Evolutionary conservation across 345 rosid genomes (phyloP).

Genomic region (Alliaria petiolata): DNA sequence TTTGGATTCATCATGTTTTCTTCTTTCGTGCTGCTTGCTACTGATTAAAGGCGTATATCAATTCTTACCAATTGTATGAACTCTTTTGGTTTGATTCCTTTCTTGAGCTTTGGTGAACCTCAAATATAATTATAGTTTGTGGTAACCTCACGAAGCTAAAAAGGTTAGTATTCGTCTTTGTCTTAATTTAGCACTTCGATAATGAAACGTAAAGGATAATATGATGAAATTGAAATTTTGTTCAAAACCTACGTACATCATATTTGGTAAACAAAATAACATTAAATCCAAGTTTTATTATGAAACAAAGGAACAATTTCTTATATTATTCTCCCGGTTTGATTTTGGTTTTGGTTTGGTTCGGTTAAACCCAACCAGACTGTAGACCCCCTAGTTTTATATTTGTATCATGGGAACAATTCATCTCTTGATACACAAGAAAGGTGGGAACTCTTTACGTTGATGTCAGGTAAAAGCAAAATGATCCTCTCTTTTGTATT

Average conservation of each 20-base stretch:
- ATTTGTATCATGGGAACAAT: neutral
- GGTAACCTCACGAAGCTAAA: neutral
- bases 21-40: slow-evolving; percentile 9
- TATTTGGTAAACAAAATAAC: too few relatives aligned
- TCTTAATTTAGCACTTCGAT: neutral
- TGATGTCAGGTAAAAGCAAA: slow-evolving; percentile 10
- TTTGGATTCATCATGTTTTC: neutral
- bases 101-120: slow-evolving; percentile 4
- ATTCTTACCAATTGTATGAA: neutral
- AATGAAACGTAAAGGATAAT: neutral
- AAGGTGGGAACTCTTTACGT: slow-evolving; percentile 12
- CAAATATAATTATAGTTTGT: neutral
- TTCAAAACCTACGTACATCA: neutral
- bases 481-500: slow-evolving; percentile 18
- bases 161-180: neutral
- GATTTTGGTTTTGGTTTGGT: too few relatives aligned
- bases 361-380: neutral
- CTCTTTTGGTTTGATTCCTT: slow-evolving; percentile 8
- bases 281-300: too few relatives aligned
- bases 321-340: neutral
- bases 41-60: neutral
- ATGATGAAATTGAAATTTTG: neutral
- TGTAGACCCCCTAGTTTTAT: slow-evolving; percentile 3
- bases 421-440: slow-evolving; percentile 9
- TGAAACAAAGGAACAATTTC: too few relatives aligned